Conservation (phyloP, 176 grass and related monocot genomes). For the Paspalum vaginatum region DNA sequence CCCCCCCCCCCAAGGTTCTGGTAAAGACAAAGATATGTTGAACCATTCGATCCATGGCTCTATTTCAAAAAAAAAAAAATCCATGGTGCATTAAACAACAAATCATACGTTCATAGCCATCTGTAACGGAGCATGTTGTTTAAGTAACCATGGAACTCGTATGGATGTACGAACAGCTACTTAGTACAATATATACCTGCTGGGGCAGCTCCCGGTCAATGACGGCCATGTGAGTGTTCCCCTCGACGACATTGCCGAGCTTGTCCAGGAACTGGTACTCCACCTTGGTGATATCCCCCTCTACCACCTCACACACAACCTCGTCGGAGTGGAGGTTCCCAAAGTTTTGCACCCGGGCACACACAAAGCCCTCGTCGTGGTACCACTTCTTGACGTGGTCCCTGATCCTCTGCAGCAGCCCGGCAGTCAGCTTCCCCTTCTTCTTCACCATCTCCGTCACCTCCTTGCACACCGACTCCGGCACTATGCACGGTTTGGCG, state of each 20-base stretch:
- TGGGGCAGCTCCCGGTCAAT: slow-evolving; percentile 72
- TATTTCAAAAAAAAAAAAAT: no score
- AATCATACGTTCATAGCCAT: neutral
- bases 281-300: slow-evolving; percentile 83
- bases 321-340: slow-evolving; percentile 74
- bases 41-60: no score
- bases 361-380: slow-evolving; percentile 86
- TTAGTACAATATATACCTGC: slow-evolving; percentile 55
- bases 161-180: neutral
- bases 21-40: no score
- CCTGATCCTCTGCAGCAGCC: slow-evolving; percentile 79
- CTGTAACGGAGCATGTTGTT: neutral
- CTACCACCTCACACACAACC: slow-evolving; percentile 80
- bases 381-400: slow-evolving; percentile 89
- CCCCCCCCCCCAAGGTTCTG: no score
- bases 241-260: slow-evolving; percentile 72
- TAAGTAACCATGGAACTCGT: neutral
- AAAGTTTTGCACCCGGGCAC: slow-evolving; percentile 78
- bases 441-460: slow-evolving; percentile 69
- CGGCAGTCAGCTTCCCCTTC: slow-evolving; percentile 62
- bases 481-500: slow-evolving; percentile 62
- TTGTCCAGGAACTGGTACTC: slow-evolving; percentile 88
- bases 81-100: neutral
- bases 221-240: slow-evolving; percentile 70
- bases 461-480: slow-evolving; percentile 61